phyloP scores from a whole-genome alignment of 805 yeast genomes.

The Saccharomyces paradoxus region DNA sequence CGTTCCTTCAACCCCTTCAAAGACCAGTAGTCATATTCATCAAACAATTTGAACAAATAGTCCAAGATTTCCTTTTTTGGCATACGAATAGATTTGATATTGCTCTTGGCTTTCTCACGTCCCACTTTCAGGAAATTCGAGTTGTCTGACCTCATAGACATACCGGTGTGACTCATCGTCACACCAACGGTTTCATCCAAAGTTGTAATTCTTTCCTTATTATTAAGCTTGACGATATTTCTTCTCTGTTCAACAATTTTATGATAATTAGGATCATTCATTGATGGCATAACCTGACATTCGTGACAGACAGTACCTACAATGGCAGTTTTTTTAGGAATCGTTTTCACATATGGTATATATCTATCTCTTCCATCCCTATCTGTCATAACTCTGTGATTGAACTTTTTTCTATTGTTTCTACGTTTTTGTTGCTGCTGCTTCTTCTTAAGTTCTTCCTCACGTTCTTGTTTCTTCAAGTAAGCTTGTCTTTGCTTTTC shows the following conservation, averaged over 20 bases:
- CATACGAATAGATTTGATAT: conserved; percentile 77
- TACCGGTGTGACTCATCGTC: conserved; percentile 77
- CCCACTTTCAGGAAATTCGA: conserved; percentile 56
- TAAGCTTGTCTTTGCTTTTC: conserved; percentile 32
- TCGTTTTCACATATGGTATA: conserved; percentile 78
- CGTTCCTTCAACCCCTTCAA: conserved; percentile 89
- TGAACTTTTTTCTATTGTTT: conserved; percentile 29
- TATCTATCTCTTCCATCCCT: conserved; percentile 39
- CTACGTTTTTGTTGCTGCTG: conserved; percentile 34
- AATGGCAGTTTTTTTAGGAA: conserved; percentile 79
- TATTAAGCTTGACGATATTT: conserved; percentile 39
- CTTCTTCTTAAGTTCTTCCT: conserved; percentile 30
- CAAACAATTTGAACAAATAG: conserved; percentile 78
- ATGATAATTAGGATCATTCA: conserved; percentile 60
- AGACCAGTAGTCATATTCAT: conserved; percentile 94
- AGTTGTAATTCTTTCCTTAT: conserved; percentile 56
- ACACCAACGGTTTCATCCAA: conserved; percentile 80
- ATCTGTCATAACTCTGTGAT: conserved; percentile 33
- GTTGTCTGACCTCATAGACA: conserved; percentile 65
- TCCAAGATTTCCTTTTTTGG: conserved; percentile 88
- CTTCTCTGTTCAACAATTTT: conserved; percentile 53
- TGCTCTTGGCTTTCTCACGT: conserved; percentile 41
- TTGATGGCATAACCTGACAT: conserved; percentile 78
- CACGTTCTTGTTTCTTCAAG: conserved; percentile 28
- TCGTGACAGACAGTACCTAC: conserved; percentile 88